Evolutionary conservation across 768 basidiomycete species (phyloP), one percentile per base, ranked within the genome.

Genomic region (Piloderma croceum): DNA sequence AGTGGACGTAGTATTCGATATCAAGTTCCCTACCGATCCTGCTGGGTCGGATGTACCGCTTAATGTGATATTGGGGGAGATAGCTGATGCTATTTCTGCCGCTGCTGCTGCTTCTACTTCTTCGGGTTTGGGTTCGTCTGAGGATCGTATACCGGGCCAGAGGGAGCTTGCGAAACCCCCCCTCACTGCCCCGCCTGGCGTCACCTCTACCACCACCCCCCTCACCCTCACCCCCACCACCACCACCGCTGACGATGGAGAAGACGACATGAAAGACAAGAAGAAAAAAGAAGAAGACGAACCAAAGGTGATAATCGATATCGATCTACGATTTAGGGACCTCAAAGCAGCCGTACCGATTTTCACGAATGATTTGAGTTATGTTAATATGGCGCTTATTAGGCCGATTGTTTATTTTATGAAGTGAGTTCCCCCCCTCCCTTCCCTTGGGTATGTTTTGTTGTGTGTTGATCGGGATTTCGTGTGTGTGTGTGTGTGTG

Each of bases 371-470:
- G 89, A 96, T 55, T 59, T 99, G 42, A 88, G 88, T 32, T 90
- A 94, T 54, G 83, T 89, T 46, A 96, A 94, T 53, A 88, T 83
- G 54, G 96, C 96, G 17, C 67, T 98, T 19, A 84, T 96, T 34
- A 62, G 96, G 51, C 93, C 96, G 3, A 97, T 99, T 47, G 96
- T 98, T 12, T 94, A 91, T 1, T 99, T 99, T 58, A 93, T 97
- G 81, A 96, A 96, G 92, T 93, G 52, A 44, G 83, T 70, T 6
- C 24, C 5, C 25, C 12, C 24, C 7, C n/a, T 12, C 6, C 7
- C 9, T 45, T 18, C 6, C 31, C 21, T 31, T 36, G 39, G 22
- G 5, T 37, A 25, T 41, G 31, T 27, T 25, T 38, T 31, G 42
- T 10, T 15, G 15, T 24, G 15, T 29, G 27, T 29, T 9, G 27